Conservation (phyloP, 2,329 filamentous ascomycete genomes). For the Plectosphaerella sp. region DNA sequence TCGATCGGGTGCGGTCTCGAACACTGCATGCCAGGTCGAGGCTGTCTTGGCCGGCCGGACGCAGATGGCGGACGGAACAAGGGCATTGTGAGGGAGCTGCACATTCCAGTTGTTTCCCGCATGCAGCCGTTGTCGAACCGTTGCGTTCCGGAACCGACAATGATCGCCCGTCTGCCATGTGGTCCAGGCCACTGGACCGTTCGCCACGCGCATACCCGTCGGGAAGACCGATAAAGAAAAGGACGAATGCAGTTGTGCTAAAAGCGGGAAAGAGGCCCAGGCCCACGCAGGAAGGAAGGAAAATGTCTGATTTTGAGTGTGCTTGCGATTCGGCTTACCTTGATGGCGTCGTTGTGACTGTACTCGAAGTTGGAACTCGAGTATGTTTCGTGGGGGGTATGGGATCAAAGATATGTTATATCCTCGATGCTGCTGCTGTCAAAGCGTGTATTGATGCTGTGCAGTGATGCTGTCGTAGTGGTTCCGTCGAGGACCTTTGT, state of each 20-base stretch:
- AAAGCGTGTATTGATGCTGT: not conserved
- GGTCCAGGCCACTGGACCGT: not conserved
- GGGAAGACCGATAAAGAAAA: not conserved
- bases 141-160: not conserved
- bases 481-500: slow-evolving; percentile 5
- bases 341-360: slow-evolving; percentile 7
- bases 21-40: not conserved
- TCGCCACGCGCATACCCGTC: not conserved
- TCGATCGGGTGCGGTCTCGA: not conserved
- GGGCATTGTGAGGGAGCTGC: not conserved
- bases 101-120: not conserved
- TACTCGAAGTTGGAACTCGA: slow-evolving; percentile 4
- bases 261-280: not conserved
- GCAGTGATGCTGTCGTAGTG: slow-evolving; percentile 2
- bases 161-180: not conserved
- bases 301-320: slow-evolving; percentile 2
- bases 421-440: slow-evolving; percentile 1
- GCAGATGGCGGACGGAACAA: not conserved
- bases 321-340: slow-evolving; percentile 13
- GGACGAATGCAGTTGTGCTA: not conserved
- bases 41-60: not conserved
- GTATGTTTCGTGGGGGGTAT: not conserved
- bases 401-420: not conserved
- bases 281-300: not conserved
- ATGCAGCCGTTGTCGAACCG: not conserved